Base-by-base conservation (phyloP, 495 filamentous ascomycete species). In the Lophium mytilinum region DNA sequence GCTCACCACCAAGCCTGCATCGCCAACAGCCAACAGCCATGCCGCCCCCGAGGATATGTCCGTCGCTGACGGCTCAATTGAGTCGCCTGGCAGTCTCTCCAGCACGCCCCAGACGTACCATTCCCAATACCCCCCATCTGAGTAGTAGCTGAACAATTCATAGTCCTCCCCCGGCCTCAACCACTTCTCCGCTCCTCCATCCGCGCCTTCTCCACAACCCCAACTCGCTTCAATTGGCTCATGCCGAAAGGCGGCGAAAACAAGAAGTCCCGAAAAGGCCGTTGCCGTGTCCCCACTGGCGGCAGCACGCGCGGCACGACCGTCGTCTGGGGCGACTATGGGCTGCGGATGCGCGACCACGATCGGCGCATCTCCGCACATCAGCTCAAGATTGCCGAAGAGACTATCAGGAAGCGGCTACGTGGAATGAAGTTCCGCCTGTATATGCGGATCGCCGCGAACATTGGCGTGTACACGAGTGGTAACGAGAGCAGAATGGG, bases 401-500 rank as follows among this genome's bases (percentile, higher is more conserved):
- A 96, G 45, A 88, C 91, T 1, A 96, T 99, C 70, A 91, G 88
- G 69, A 79, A 80, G 61, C 80, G 90, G 58, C 71, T 99, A 50
- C 79, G 94, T 74, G 94, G 94, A 30, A 85, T 95, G 80, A 88
- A 89, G 63, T 99, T 92, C 71, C 81, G 87, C 41, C 71, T 99
- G 50, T 99, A 92, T 73, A 95, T 86, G 76, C 80, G 94, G 53
- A 83, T 97, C 24, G 82, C 82, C 57, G 90, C 90, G 56, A 96
- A 90, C 70, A 87, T 95, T 58, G 92, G 90, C 66, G 93, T 99
- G 11, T 99, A 90, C 73, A 87, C 88, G 52, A 90, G 84, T 70
- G 93, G 93, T 24, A 97, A 97, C 66, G 93, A 99, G 58, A 57
- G 84, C 62, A 85, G 94, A 78, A 99, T 99, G 93, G 94, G 93